Evolutionary conservation across 352 stramenopile species (phyloP).

Genomic region (Globisporangium polare): DNA sequence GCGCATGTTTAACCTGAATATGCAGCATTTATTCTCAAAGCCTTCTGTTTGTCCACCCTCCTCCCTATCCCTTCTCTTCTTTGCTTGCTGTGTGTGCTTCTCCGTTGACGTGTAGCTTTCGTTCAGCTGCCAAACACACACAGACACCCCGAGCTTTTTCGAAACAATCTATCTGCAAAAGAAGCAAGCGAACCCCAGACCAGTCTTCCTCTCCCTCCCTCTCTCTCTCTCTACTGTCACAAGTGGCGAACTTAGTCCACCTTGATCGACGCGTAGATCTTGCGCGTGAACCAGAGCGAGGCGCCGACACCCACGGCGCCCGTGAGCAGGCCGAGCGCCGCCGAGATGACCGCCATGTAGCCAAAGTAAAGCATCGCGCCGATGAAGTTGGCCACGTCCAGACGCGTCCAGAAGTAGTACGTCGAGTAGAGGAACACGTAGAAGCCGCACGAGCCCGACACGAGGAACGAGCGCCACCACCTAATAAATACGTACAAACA

Average conservation of each 20-base stretch:
- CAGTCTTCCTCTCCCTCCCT: no score
- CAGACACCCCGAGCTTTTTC: not conserved
- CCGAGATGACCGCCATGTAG: conserved; percentile 99
- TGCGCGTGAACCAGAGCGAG: conserved; percentile 98
- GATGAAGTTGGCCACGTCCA: conserved; percentile 94
- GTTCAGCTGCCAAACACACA: not conserved
- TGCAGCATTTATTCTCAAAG: conserved; percentile 3
- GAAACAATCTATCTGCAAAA: not conserved
- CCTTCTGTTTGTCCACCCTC: not conserved
- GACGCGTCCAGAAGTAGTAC: conserved; percentile 96
- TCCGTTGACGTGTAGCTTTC: not conserved
- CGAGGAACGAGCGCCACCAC: conserved; percentile 99
- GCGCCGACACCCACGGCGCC: conserved; percentile 95
- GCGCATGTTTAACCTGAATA: not conserved
- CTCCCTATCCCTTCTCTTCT: not conserved
- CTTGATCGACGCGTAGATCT: conserved; percentile 98
- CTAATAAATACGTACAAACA: conserved; percentile 20
- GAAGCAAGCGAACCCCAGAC: not conserved
- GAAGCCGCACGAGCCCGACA: conserved; percentile 93
- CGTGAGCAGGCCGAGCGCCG: conserved; percentile 95
- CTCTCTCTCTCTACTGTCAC: not conserved
- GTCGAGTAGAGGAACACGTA: conserved; percentile 99
- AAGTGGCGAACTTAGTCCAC: conserved; percentile 81
- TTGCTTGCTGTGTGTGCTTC: not conserved
- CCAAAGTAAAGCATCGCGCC: conserved; percentile 95